Percentiles rank a stretch among this genome's conserved stretches.
phyloP scores from a whole-genome alignment of 352 stramenopile species.

The Phytophthora fragariae region DNA sequence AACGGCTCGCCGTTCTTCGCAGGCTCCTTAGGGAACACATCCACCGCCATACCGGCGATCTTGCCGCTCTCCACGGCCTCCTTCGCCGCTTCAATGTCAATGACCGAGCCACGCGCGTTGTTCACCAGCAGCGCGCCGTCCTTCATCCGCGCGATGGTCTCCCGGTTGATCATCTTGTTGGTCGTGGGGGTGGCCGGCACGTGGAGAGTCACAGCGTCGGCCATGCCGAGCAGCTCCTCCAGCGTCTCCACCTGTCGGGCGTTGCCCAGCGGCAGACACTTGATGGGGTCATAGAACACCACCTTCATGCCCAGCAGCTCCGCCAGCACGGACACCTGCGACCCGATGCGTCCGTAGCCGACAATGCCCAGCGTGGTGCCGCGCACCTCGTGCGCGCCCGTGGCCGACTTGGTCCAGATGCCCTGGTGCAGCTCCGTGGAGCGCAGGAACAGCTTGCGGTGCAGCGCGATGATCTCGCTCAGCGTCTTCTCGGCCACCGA shows the following conservation, averaged over 20 bases:
- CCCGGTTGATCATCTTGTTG: constrained; percentile 93
- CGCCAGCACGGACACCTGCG: constrained; percentile 82
- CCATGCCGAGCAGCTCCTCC: constrained; percentile 80
- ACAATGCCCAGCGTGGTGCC: constrained; percentile 84
- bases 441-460: constrained; percentile 85
- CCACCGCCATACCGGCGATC: constrained; percentile 82
- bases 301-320: constrained; percentile 94
- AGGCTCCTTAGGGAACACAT: constrained; percentile 92
- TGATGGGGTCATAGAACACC: constrained; percentile 94
- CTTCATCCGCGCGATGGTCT: constrained; percentile 92
- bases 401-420: constrained; percentile 85
- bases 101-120: constrained; percentile 94
- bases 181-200: constrained; percentile 95
- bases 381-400: constrained; percentile 81
- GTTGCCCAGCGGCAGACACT: constrained; percentile 77
- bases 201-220: constrained; percentile 96
- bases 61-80: constrained; percentile 90
- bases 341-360: constrained; percentile 85
- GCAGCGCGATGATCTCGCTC: constrained; percentile 80
- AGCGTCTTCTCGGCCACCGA: constrained; percentile 87
- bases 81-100: constrained; percentile 94
- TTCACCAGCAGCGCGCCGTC: constrained; percentile 94
- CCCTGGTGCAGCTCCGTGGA: constrained; percentile 81
- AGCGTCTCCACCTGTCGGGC: constrained; percentile 88
- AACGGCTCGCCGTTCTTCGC: constrained; percentile 85